Evolutionary conservation across 2,329 filamentous ascomycete species (phyloP), one percentile per base, ranked within the genome.

Genomic region (Xylaria sp.): DNA sequence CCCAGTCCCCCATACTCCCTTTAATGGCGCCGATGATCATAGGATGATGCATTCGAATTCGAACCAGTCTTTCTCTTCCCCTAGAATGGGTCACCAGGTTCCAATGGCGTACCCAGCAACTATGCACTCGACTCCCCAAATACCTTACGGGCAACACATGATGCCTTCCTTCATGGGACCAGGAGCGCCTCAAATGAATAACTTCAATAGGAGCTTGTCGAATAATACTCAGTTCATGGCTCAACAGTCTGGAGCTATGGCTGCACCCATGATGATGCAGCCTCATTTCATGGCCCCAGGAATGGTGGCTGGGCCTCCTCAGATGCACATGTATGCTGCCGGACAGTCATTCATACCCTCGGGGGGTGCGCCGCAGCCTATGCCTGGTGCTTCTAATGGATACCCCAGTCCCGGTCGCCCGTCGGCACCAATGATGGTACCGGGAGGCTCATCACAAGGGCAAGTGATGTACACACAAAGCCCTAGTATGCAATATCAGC

Each of bases 371-470:
- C 87, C 86, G 32, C 88, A 89, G 72, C 80, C 83, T 9, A 86
- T 89, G 63, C 88, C 91, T 23, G 65, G 55, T 12, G 92, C 88
- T 51, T 85, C 88, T 8, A 92, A 91, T 74, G 93, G 93, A 18
- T 97, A 93, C 77, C 92, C 93, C n/a, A 98, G 95, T 78, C 95
- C 95, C 0, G 90, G 93, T 65, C 89, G 94, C 57, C 90, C 91
- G 32, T 79, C 84, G 23, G 93, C 96, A 13, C 91, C 93, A 1
- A 93, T 97, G 90, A 98, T 98, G 95, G 92, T 91, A 76, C 94
- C 94, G 73, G 93, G 97, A 82, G 93, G 93, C 64, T 98, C 94
- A 32, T 95, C 98, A 77, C 94, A 97, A 79, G 94, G 94, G 48
- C 93, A 97, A 78, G 89, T 83, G 75, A 88, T 84, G 82, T 94